These are phyloP conservation scores for Amanita polypyramis DNA, from an alignment of 768 basidiomycete genomes.

Conservation along the genomic window DNA sequence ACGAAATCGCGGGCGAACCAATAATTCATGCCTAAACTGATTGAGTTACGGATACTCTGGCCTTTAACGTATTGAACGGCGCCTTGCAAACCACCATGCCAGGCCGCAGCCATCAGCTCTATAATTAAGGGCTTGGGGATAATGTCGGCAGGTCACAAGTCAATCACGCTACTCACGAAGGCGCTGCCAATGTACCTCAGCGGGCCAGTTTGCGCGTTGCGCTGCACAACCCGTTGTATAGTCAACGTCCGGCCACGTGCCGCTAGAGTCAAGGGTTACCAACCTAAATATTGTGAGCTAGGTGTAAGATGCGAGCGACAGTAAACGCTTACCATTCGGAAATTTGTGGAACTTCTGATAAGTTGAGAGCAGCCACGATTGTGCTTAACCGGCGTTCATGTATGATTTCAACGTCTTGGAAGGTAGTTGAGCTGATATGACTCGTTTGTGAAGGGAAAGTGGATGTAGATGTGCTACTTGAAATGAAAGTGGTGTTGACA, in stretches of 20 bases:
- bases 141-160: not conserved
- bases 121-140: not conserved
- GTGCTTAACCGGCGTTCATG: constrained; percentile 27
- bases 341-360: constrained; percentile 21
- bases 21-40: constrained; percentile 42
- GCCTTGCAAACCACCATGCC: constrained; percentile 39
- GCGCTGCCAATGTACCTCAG: constrained; percentile 46
- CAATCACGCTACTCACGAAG: constrained; percentile 26
- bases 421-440: constrained; percentile 11
- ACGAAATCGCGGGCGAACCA: constrained; percentile 58
- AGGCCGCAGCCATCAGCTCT: constrained; percentile 48
- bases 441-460: not conserved
- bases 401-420: constrained; percentile 22
- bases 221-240: constrained; percentile 56
- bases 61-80: constrained; percentile 32
- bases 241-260: constrained; percentile 52
- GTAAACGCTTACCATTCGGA: constrained; percentile 24
- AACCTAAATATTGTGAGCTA: constrained; percentile 23
- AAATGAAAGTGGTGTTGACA: no score
- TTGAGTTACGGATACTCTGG: constrained; percentile 26
- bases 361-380: constrained; percentile 27
- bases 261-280: constrained; percentile 32
- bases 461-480: not conserved
- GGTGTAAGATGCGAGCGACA: not conserved
- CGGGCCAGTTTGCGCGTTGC: constrained; percentile 61